Conservation (phyloP, 164 flowering plant genomes). For the Platanus orientalis region DNA sequence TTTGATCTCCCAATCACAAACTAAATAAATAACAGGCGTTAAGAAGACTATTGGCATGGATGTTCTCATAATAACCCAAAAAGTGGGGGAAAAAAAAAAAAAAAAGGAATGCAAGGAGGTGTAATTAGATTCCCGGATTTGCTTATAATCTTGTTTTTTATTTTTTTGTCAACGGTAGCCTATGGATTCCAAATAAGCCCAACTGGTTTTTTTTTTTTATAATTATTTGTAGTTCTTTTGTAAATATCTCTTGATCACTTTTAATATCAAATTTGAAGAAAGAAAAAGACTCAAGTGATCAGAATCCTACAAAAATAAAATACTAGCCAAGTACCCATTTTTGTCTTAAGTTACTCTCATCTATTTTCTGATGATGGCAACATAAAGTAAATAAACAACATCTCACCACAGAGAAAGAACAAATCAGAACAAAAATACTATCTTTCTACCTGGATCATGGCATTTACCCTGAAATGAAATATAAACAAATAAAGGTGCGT, state of each 20-base stretch:
- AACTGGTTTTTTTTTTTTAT: no score
- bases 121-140: background rate
- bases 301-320: background rate
- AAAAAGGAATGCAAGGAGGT: no score
- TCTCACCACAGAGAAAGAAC: no score
- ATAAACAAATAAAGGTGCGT: background rate
- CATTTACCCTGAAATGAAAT: no score
- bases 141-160: no score
- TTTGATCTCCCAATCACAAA: constrained; percentile 59
- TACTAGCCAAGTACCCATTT: background rate
- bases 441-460: background rate
- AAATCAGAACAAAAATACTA: no score
- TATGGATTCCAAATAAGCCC: constrained; percentile 38
- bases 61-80: background rate
- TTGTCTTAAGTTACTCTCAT: background rate
- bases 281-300: no score
- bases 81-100: background rate
- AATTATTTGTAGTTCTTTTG: constrained; percentile 33
- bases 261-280: constrained; percentile 19
- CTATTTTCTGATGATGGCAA: background rate
- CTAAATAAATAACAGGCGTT: constrained; percentile 28
- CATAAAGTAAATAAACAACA: no score
- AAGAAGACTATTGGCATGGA: background rate
- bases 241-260: constrained; percentile 68
- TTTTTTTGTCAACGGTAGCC: constrained; percentile 54